Conservation (phyloP, 2,329 filamentous ascomycete genomes). For the Trichoderma lentiforme region DNA sequence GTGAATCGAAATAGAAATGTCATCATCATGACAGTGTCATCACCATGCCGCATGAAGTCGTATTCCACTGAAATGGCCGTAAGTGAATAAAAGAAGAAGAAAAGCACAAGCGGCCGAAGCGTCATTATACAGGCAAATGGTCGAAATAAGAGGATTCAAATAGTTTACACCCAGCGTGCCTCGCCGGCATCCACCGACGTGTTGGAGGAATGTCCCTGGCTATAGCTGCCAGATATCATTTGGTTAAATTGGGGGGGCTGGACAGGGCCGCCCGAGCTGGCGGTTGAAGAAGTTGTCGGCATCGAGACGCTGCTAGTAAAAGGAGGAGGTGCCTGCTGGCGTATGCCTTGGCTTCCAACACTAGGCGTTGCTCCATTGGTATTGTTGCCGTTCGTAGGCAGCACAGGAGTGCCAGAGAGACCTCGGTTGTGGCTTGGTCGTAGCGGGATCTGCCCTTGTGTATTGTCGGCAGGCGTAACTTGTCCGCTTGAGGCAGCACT, state of each 20-base stretch:
- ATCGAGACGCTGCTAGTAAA: conserved; percentile 35
- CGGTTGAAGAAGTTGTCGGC: conserved; percentile 31
- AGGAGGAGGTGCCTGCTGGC: conserved; percentile 32
- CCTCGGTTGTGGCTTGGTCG: conserved; percentile 43
- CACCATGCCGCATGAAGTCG: conserved; percentile 33
- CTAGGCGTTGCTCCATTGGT: conserved; percentile 26
- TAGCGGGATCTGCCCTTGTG: conserved; percentile 52
- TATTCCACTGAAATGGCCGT: conserved; percentile 25
- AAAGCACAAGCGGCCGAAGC: conserved; percentile 23
- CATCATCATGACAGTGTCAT: conserved; percentile 42
- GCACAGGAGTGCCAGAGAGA: conserved; percentile 39
- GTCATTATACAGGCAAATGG: conserved; percentile 35
- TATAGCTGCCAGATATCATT: conserved; percentile 28
- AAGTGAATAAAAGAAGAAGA: conserved; percentile 17
- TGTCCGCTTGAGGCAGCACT: conserved; percentile 46
- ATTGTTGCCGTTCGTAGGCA: conserved; percentile 24
- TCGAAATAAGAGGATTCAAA: conserved; percentile 24
- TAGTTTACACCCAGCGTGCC: conserved; percentile 39
- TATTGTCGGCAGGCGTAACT: conserved; percentile 50
- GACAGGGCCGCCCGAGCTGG: conserved; percentile 22
- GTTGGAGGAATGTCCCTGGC: conserved; percentile 24
- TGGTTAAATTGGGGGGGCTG: conserved; percentile 32
- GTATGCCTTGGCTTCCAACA: conserved; percentile 25
- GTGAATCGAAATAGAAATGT: conserved; percentile 32
- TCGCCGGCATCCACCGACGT: conserved; percentile 32